A percentile compares a stretch with the other conserved stretches of the same genome.
Evolutionary conservation across 345 rosid genomes (phyloP).

Genomic region (Camelina sativa): DNA sequence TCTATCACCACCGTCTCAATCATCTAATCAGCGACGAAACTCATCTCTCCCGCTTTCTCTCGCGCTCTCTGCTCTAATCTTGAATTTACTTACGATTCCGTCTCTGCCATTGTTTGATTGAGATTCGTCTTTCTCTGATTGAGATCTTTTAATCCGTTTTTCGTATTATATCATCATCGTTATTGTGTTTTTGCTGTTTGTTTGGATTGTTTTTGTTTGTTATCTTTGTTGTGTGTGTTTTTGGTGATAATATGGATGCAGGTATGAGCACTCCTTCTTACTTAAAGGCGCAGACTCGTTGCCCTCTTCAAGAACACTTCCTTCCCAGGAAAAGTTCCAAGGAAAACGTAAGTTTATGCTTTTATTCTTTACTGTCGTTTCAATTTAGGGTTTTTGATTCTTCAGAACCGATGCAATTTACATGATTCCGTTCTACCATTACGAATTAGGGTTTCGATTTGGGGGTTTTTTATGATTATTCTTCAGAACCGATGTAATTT

Average conservation of each 20-base stretch:
- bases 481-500: too few species aligned
- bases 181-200: not conserved
- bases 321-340: slow-evolving; percentile 51
- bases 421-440: not conserved
- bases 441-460: not conserved
- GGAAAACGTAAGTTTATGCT: slow-evolving; percentile 45
- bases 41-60: slow-evolving; percentile 5
- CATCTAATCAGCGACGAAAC: slow-evolving; percentile 18
- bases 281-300: slow-evolving; percentile 28
- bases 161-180: not conserved
- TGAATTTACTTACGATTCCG: not conserved
- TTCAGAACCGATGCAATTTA: not conserved
- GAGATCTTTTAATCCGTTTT: slow-evolving; percentile 13
- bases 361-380: not conserved
- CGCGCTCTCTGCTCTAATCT: slow-evolving; percentile 1
- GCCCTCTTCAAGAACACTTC: slow-evolving; percentile 54
- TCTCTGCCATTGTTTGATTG: slow-evolving; percentile 17
- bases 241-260: slow-evolving; percentile 36
- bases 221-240: slow-evolving; percentile 14
- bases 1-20: not conserved
- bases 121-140: not conserved
- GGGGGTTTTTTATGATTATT: not conserved
- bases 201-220: not conserved
- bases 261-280: slow-evolving; percentile 32
- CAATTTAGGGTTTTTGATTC: slow-evolving; percentile 7